Base-by-base conservation (phyloP, 2,329 filamentous ascomycete genomes). In the Fusarium sp. region DNA sequence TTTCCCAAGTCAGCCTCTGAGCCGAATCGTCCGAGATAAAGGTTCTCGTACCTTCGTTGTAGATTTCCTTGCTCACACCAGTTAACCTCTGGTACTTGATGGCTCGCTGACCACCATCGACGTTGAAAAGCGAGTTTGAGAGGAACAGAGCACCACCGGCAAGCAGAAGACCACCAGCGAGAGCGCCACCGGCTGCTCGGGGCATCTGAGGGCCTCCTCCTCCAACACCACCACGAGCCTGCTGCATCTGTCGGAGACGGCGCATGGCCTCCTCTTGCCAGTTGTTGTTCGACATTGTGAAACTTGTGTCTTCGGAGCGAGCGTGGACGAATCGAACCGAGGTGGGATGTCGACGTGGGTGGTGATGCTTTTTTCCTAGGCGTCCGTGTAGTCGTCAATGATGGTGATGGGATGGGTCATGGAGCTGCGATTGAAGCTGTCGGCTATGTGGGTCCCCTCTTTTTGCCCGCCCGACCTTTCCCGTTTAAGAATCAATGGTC, bases 101-200 rank as follows among this genome's bases (percentile, higher is more conserved):
- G 71, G 96, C 96, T 78, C 96, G 91, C 82, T 98, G 96, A 83
- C 96, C 96, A 90, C 96, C 96, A 78, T 99, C 96, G 75, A 99
- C 96, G 83, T 91, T 91, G 84, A 91, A 91, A 7, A 91, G 83
- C 44, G 88, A 86, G 78, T 89, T 86, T 74, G 86, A 83, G 69
- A 89, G 74, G 71, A 89, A 67, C 73, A 85, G 77, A 58, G 82
- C 78, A 45, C 84, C 86, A 60, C 84, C 84, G 16, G 80, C 81
- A 42, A 87, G 74, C 33, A 87, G 73, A 18, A 79, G 72, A 20
- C 83, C 73, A 42, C 79, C 83, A 31, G 79, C 76, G 47, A 86
- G 55, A 34, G 80, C 81, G 44, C 78, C 77, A 36, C 80, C 79
- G 16, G 80, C 67, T 49, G 79, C 79, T 59, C 80, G 79, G 40